Evolutionary conservation across 2,329 filamentous ascomycete species (phyloP), one percentile per base, ranked within the genome.

Genomic region (Cercospora zeina): DNA sequence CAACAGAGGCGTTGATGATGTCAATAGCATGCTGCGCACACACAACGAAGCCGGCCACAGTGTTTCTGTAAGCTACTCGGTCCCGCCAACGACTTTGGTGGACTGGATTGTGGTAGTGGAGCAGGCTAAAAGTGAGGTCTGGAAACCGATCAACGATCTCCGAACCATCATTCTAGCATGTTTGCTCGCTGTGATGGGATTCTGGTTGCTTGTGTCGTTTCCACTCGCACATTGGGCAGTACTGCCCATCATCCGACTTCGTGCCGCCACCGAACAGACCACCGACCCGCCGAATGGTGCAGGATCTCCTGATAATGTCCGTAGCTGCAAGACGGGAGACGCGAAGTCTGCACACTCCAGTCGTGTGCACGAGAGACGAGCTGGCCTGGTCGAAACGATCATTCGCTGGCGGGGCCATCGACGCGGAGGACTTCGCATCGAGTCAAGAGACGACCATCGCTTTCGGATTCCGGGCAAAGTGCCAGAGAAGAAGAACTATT

Each of bases 391-490:
- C 33, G 77, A 73, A 8, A 69, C 71, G 3, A 73, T 81, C 1
- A 63, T 65, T 49, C 65, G 69, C 27, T 73, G 69, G 76, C 64
- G 67, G 21, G 65, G 66, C 36, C 60, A 64, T 30, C 62, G 66
- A 30, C 42, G 63, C 27, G 61, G 65, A 14, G 63, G 66, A 8
- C 31, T 63, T 69, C 70, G 49, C 70, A 75, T 71, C 51, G 76
- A 78, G 33, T 62, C 66, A n/a, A 54, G 77, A 73, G 19, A 73
- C 73, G 61, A 71, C 74, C 27, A 73, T 82, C 39, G 84, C 33
- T 96, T 96, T 76, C 90, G 90, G 65, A 96, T 97, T 36, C 93
- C 93, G 0, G 86, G 86, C 11, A 91, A 90, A 73, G 93, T 97
- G 11, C 53, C 57, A 11, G 85, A 85, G 57, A 87, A 91, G 61